Evolutionary conservation across 2,329 filamentous ascomycete species (phyloP).

Genomic region (Fusarium sp.): DNA sequence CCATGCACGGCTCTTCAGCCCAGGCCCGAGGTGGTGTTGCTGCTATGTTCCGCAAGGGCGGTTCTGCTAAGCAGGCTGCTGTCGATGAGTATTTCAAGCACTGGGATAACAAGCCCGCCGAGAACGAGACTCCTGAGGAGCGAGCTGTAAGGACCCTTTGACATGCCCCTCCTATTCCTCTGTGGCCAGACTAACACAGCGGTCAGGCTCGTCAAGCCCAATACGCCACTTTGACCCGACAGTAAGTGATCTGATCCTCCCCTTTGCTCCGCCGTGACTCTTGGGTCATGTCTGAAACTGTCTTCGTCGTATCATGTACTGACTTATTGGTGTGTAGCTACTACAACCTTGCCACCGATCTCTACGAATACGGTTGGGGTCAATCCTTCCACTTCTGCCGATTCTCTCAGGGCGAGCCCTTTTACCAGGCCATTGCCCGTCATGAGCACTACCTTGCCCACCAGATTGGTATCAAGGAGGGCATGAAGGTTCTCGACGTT

Average conservation of each 20-base stretch:
- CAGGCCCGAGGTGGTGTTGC: constrained; percentile 78
- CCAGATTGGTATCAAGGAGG: constrained; percentile 85
- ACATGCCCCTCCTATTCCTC: constrained; percentile 34
- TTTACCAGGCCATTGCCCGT: constrained; percentile 91
- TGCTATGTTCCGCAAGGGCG: constrained; percentile 88
- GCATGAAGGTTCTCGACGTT: constrained; percentile 93
- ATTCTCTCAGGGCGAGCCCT: constrained; percentile 87
- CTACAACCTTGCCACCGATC: constrained; percentile 96
- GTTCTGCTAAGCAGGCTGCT: constrained; percentile 79
- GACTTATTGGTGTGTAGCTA: constrained; percentile 68
- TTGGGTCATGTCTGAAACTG: neutral
- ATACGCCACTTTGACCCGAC: constrained; percentile 92
- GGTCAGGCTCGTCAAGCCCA: constrained; percentile 80
- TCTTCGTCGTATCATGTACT: constrained; percentile 24
- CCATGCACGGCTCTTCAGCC: constrained; percentile 81
- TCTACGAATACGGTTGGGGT: constrained; percentile 98
- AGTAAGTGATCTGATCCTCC: constrained; percentile 68
- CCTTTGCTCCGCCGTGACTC: neutral
- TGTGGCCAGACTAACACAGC: constrained; percentile 37
- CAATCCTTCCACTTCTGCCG: constrained; percentile 98
- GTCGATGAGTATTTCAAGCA: constrained; percentile 97
- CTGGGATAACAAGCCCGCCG: constrained; percentile 87
- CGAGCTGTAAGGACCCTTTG: constrained; percentile 74
- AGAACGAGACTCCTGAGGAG: constrained; percentile 84
- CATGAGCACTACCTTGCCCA: constrained; percentile 98